Percentiles rank a stretch among this genome's conserved stretches.
Conservation (phyloP, 2,329 filamentous ascomycete genomes). For the Microdochium trichocladiopsis region DNA sequence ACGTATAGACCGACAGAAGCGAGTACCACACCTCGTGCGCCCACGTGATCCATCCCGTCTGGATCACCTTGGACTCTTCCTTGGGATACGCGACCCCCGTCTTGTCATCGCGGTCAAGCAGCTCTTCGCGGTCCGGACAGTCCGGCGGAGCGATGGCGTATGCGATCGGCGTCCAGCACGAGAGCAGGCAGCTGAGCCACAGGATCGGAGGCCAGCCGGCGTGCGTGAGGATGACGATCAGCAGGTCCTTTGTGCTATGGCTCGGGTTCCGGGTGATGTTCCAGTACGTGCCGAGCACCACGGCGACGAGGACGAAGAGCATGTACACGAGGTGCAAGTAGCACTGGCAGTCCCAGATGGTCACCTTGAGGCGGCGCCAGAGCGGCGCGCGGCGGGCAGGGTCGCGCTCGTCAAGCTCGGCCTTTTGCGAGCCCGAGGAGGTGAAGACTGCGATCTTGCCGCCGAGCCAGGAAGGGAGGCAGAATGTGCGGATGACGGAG, state of each 20-base stretch:
- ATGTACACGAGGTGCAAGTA: background rate
- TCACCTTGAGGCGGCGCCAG: background rate
- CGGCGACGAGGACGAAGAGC: background rate
- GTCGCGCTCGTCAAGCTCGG: background rate
- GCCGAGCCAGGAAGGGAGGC: conserved; percentile 1
- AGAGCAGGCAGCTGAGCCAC: background rate
- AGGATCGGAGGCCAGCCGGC: background rate
- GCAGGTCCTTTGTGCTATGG: background rate
- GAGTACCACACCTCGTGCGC: background rate
- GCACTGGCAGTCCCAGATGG: background rate
- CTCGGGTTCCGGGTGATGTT: background rate
- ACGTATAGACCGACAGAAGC: background rate
- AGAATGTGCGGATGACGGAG: background rate
- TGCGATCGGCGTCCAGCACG: background rate
- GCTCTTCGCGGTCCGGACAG: background rate
- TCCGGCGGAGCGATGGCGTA: background rate
- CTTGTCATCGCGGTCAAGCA: background rate
- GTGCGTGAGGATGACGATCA: background rate
- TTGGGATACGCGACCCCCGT: background rate
- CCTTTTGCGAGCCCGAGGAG: conserved; percentile 1
- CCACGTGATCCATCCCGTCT: background rate
- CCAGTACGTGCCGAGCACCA: background rate
- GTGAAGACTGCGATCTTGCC: conserved; percentile 1
- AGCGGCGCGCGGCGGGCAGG: background rate
- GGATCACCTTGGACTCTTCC: background rate